Base-by-base conservation (phyloP, 164 flowering plant genomes). In the Vitis amurensis region DNA sequence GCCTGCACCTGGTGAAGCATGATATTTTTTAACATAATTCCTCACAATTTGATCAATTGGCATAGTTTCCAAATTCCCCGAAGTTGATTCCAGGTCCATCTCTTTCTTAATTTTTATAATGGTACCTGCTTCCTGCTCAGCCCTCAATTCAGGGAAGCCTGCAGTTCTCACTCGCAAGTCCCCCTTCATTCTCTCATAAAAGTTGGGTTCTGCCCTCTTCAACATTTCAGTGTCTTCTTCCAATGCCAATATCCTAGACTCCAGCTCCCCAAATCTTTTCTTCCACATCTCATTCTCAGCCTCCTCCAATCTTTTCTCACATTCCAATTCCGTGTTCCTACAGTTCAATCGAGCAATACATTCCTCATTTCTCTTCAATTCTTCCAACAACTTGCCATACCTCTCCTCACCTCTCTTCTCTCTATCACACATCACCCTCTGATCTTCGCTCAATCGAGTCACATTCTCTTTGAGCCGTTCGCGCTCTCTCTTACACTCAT, bases 241-340 rank as follows among this genome's bases (percentile, higher is more conserved):
- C 50, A 71, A 50, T 0, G 15, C 16, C 17, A 37, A 65, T n/a
- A 71, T 31, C 50, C 68, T 8, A 1, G 9, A 3, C 17, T 50
- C 63, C 19, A 71, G 50, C 9, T 58, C 69, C 52, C 11, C 51
- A 17, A 23, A 71, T 15, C 10, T 50, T 12, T 4, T 57, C 58
- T 50, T 71, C 50, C 37, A 64, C 0, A 8, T 19, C 27, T 30
- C 37, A 6, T 50, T n/a, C 55, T 64, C 68, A 15, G 27, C 19
- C 58, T 69, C 66, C 4, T 13, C 66, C 50, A 0, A 50, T 17
- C 4, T 7, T 50, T 68, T 68, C 50, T 8, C 48, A 50, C 49
- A 14, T 8, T 68, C 49, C 23, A 60, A 2, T 19, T 50, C 51
- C 4, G 12, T 49, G 29, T 29, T 61, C 44, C 37, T 55, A 7